Conservation (phyloP, 1,284 basidiomycete genomes). For the Pascua sp. region DNA sequence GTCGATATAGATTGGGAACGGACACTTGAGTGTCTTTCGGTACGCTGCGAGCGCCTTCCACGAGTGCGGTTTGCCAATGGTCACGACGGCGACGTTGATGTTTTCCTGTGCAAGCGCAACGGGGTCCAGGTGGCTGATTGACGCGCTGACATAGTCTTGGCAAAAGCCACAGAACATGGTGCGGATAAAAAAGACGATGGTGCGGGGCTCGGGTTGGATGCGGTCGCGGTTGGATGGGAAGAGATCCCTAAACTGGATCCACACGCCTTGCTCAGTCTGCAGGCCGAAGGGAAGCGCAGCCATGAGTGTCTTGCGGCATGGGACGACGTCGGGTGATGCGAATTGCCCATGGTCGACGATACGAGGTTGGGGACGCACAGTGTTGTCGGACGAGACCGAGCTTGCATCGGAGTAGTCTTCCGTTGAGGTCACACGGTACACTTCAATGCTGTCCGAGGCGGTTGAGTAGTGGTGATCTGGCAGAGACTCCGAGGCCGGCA, state of each 20-base stretch:
- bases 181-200: slow-evolving; percentile 45
- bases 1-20: slow-evolving; percentile 47
- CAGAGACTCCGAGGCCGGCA: no score
- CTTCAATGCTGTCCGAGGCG: no score
- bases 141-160: slow-evolving; percentile 46
- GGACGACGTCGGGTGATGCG: no score
- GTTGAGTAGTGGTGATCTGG: no score
- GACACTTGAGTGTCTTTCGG: slow-evolving; percentile 43
- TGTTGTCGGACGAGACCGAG: no score
- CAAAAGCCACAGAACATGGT: slow-evolving; percentile 49
- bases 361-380: no score
- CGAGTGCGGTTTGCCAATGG: slow-evolving; percentile 44
- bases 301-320: no score
- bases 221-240: slow-evolving; percentile 19
- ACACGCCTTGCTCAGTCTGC: no score
- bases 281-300: no score
- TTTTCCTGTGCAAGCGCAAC: slow-evolving; percentile 32
- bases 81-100: slow-evolving; percentile 34
- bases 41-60: slow-evolving; percentile 45
- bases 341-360: no score
- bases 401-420: no score
- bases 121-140: slow-evolving; percentile 39
- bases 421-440: no score
- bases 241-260: slow-evolving; percentile 31
- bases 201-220: slow-evolving; percentile 5